Conservation (phyloP, 2,329 filamentous ascomycete species). For the Trichophyton simii region DNA sequence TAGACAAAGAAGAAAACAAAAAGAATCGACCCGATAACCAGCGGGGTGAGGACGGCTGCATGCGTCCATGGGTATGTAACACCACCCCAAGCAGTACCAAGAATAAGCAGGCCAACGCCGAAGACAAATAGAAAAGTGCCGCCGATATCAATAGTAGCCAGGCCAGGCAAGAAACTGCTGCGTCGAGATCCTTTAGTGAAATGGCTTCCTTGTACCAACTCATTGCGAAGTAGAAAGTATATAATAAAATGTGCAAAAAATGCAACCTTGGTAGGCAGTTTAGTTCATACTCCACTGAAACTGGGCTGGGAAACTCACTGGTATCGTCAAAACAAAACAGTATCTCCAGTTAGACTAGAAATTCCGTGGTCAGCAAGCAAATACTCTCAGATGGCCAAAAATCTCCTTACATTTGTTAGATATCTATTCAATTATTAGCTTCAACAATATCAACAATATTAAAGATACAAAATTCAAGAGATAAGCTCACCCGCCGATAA, state of each 20-base stretch:
- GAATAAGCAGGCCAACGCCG: constrained; percentile 42
- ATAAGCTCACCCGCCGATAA: constrained; percentile 41
- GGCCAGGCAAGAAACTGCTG: constrained; percentile 32
- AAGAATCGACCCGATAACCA: constrained; percentile 36
- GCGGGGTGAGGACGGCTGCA: constrained; percentile 37
- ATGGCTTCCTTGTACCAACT: constrained; percentile 43
- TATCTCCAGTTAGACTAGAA: constrained; percentile 47
- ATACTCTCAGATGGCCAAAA: constrained; percentile 18
- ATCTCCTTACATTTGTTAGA: constrained; percentile 20
- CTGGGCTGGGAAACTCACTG: constrained; percentile 29
- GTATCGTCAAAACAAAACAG: constrained; percentile 54
- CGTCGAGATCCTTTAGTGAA: constrained; percentile 24
- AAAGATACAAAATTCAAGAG: background rate
- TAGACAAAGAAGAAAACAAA: constrained; percentile 37
- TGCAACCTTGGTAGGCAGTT: constrained; percentile 26
- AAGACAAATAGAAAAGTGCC: constrained; percentile 46
- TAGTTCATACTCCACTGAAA: constrained; percentile 24
- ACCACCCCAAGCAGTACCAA: constrained; percentile 46
- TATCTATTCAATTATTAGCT: constrained; percentile 16
- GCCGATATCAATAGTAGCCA: constrained; percentile 45
- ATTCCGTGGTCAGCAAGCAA: constrained; percentile 34
- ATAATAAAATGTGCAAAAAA: constrained; percentile 41
- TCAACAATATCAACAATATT: background rate
- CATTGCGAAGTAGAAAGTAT: constrained; percentile 45
- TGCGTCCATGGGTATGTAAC: constrained; percentile 42